Base-by-base conservation (phyloP, 306 rosid genomes). In the Cucurbita moschata region DNA sequence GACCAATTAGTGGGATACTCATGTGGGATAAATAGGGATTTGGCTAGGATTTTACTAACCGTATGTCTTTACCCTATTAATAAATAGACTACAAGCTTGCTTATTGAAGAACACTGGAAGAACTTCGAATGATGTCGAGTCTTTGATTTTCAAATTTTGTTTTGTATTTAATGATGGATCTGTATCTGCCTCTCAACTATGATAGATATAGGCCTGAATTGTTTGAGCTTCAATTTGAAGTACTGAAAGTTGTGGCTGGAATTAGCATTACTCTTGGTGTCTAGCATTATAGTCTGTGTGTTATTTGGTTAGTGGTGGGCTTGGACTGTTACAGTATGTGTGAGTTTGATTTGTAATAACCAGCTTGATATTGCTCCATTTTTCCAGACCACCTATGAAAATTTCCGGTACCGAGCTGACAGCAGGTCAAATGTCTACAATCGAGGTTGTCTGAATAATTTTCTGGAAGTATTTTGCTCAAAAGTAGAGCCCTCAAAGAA, bases 371-470 rank as follows among this genome's bases (percentile, higher is more conserved):
- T 16, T 9, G 21, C 37, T 71, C 19, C 10, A 11, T 42, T 39
- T 76, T 79, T 76, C 53, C 96, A 92, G 98, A 92, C 98, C 10
- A 92, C 98, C 57, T 88, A 90, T 71, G 98, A 92, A 75, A 92
- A 92, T 77, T 92, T 88, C 83, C 86, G 98, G 78, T 84, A 87
- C 82, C 89, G 90, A 88, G 92, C 88, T 43, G 98, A 92, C 67
- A 82, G 77, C 81, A 86, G 98, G 90, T 64, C 64, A 55, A 92
- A 87, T 73, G 92, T 83, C 73, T 87, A 81, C 80, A 81, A 90
- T 67, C 86, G 76, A 54, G 98, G 96, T 15, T 90, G 98, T 79
- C 44, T 86, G 68, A 83, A 82, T 73, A 92, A 92, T 82, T 92
- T 92, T 82, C 84, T 83, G 4, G 98, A 92, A 88, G 88, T 90